A percentile compares a stretch with the other conserved stretches of the same genome.
phyloP scores from a whole-genome alignment of 2,329 filamentous ascomycete species.

The Fusarium dlaminii region DNA sequence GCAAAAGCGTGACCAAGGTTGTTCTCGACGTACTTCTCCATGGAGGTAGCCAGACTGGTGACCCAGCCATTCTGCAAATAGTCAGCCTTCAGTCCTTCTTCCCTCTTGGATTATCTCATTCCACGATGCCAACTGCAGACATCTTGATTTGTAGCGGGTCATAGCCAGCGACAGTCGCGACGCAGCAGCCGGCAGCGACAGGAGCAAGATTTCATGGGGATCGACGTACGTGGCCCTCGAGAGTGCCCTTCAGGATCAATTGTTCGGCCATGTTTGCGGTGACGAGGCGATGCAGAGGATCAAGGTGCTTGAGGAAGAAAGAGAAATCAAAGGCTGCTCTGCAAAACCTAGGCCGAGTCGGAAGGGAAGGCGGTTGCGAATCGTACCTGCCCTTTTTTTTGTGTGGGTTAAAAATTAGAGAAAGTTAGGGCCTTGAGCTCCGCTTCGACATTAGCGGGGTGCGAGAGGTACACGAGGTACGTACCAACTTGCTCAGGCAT shows the following conservation, averaged over 20 bases:
- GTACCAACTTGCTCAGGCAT: neutral
- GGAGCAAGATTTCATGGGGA: constrained; percentile 31
- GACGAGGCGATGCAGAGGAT: constrained; percentile 53
- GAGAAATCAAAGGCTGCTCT: constrained; percentile 45
- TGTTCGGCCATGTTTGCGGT: constrained; percentile 82
- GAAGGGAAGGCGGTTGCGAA: constrained; percentile 47
- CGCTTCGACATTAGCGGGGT: constrained; percentile 28
- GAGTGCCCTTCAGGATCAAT: constrained; percentile 95
- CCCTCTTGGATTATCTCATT: constrained; percentile 5
- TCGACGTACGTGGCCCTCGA: constrained; percentile 88
- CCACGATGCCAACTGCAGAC: constrained; percentile 14
- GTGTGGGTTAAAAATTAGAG: constrained; percentile 58
- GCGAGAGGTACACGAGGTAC: neutral
- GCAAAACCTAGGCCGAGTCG: constrained; percentile 44
- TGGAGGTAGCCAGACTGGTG: constrained; percentile 96
- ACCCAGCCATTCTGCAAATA: constrained; percentile 86
- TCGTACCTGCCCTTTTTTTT: constrained; percentile 54
- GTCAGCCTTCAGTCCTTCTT: constrained; percentile 41
- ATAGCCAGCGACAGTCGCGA: constrained; percentile 29
- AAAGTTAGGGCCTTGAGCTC: constrained; percentile 55
- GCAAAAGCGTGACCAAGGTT: constrained; percentile 2
- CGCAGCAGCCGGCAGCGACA: constrained; percentile 25
- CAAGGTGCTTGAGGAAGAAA: constrained; percentile 50
- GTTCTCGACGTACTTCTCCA: constrained; percentile 84
- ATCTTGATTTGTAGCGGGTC: constrained; percentile 23